These are phyloP conservation scores for Umbelopsis sp. DNA, from an alignment of 192 early-diverging fungal genomes.

Conservation along the genomic window DNA sequence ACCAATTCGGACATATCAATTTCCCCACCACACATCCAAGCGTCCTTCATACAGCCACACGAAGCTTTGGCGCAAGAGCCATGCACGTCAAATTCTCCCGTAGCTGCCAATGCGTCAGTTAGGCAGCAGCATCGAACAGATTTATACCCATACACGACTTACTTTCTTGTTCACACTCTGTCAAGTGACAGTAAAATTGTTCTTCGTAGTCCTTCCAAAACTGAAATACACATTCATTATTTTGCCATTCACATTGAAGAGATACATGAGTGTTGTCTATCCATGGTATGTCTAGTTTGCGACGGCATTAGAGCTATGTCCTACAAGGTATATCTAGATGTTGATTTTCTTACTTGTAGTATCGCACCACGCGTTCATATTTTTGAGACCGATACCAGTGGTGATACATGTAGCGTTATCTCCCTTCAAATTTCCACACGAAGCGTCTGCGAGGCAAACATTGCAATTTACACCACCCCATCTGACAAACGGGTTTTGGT, in stretches of 20 bases:
- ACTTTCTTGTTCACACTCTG: conserved; percentile 60
- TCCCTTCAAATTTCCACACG: conserved; percentile 31
- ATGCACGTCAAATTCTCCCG: conserved; percentile 33
- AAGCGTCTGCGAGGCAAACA: conserved; percentile 45
- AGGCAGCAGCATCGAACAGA: not conserved
- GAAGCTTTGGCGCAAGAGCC: conserved; percentile 65
- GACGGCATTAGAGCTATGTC: not conserved
- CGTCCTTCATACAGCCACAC: conserved; percentile 76
- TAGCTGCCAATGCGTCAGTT: not conserved
- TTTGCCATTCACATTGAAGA: conserved; percentile 41
- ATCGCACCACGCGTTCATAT: conserved; percentile 41
- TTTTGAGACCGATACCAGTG: conserved; percentile 37
- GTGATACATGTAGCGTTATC: conserved; percentile 39
- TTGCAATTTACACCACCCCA: conserved; percentile 95
- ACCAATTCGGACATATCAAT: conserved; percentile 46
- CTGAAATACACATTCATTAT: conserved; percentile 49
- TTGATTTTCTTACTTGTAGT: conserved; percentile 36
- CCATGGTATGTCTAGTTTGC: conserved; percentile 39
- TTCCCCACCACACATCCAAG: conserved; percentile 82
- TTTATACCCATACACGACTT: not conserved
- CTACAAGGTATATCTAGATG: not conserved
- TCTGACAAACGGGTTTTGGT: not conserved
- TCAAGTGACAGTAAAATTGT: conserved; percentile 83
- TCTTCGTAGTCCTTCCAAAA: conserved; percentile 84
- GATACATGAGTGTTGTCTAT: conserved; percentile 65